Conservation (phyloP, 305 asterid species). For the Rubia tinctorum region DNA sequence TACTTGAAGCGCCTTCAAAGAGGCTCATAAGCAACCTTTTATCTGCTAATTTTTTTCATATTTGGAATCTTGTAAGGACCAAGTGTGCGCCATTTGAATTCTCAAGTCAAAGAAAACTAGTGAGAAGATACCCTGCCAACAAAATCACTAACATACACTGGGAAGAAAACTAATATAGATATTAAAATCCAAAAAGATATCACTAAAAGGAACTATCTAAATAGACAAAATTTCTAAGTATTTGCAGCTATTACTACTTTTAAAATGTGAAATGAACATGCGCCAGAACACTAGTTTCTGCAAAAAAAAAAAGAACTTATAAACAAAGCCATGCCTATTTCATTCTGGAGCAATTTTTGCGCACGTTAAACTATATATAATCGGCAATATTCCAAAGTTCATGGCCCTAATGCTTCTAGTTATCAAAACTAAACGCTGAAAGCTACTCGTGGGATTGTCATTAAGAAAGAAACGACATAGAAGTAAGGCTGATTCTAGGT, state of each 20-base stretch:
- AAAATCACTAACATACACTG: conserved; percentile 3
- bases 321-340: conserved; percentile 40
- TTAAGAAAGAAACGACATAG: conserved; percentile 79
- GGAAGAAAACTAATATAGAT: background rate
- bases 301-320: too few species aligned
- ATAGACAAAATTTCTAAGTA: background rate
- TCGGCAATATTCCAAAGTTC: conserved; percentile 74
- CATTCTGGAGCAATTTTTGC: conserved; percentile 50
- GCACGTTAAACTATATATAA: conserved; percentile 77
- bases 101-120: conserved; percentile 63
- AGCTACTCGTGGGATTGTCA: conserved; percentile 49
- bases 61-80: too few species aligned
- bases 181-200: background rate
- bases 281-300: too few species aligned
- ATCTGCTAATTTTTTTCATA: too few species aligned
- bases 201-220: background rate
- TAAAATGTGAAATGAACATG: background rate
- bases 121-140: conserved; percentile 62
- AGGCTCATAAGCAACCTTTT: too few species aligned
- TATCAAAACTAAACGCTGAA: conserved; percentile 78
- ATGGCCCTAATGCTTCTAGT: conserved; percentile 83
- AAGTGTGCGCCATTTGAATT: too few species aligned
- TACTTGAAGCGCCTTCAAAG: too few species aligned
- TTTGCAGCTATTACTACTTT: background rate
- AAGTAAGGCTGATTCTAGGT: conserved; percentile 77